These are phyloP conservation scores for Trichocomaceae sp. DNA, from an alignment of 2,329 filamentous ascomycete genomes.

Conservation along the genomic window DNA sequence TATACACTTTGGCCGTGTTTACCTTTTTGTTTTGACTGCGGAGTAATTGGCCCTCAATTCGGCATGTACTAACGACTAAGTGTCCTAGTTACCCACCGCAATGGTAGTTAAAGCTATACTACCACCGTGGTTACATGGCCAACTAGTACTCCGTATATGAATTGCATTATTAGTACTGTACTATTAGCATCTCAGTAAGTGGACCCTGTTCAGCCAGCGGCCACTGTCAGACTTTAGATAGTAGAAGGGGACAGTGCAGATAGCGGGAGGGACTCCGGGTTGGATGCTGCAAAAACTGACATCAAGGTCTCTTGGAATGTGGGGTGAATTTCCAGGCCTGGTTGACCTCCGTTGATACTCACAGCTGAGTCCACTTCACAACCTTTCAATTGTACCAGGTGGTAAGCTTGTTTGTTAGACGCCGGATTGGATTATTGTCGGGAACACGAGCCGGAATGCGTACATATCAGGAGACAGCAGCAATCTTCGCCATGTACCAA, in stretches of 20 bases:
- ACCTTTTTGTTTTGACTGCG: background rate
- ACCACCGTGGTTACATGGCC: background rate
- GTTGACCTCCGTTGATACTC: background rate
- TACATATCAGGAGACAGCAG: background rate
- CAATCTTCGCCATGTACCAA: background rate
- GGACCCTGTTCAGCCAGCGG: background rate
- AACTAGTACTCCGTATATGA: too few species aligned
- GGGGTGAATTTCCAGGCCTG: background rate
- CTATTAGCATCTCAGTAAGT: background rate
- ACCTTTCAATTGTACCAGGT: background rate
- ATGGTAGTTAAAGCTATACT: background rate
- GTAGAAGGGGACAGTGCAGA: background rate
- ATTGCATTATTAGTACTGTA: background rate
- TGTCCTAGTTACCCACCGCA: background rate
- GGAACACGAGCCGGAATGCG: background rate
- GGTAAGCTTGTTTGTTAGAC: background rate
- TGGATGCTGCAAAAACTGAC: background rate
- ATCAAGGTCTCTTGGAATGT: conserved; percentile 6
- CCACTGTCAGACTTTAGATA: background rate
- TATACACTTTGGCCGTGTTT: background rate
- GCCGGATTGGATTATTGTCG: background rate
- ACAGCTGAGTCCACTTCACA: background rate
- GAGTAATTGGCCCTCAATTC: background rate
- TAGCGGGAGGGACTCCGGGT: background rate
- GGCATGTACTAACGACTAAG: background rate